Conservation (phyloP, 495 filamentous ascomycete genomes). For the Aspergillus panamensis region DNA sequence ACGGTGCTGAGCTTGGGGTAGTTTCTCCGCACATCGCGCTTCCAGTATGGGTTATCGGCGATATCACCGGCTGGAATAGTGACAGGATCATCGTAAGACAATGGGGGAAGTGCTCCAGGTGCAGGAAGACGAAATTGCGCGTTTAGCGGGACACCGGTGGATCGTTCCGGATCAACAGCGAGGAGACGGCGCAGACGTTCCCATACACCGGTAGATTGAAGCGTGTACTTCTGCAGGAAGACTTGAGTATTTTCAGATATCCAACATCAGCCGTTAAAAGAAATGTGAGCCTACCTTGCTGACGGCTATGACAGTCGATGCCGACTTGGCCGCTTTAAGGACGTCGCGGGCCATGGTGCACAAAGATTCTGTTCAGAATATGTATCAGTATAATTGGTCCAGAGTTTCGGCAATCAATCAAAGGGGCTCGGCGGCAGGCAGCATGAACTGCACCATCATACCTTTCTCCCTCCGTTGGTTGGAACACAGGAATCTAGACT, state of each 20-base stretch:
- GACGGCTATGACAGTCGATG: constrained; percentile 38
- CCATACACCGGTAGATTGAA: constrained; percentile 89
- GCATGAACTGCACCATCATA: not conserved
- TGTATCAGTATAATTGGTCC: constrained; percentile 7
- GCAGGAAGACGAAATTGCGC: constrained; percentile 86
- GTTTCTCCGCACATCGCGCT: constrained; percentile 79
- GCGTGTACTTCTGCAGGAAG: constrained; percentile 81
- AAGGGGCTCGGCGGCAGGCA: not conserved
- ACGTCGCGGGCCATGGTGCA: constrained; percentile 41
- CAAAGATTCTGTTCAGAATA: constrained; percentile 23
- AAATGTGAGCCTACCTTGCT: constrained; percentile 28
- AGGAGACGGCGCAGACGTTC: constrained; percentile 73
- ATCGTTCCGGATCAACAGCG: constrained; percentile 84
- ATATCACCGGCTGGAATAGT: constrained; percentile 91
- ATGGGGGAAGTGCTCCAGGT: constrained; percentile 74
- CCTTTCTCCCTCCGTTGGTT: not conserved
- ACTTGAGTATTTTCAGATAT: not conserved
- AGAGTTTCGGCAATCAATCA: not conserved
- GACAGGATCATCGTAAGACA: constrained; percentile 81
- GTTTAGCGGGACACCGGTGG: constrained; percentile 88
- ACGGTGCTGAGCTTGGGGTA: constrained; percentile 83
- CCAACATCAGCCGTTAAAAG: not conserved
- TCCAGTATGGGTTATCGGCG: constrained; percentile 98
- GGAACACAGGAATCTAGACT: not conserved
- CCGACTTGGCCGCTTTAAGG: constrained; percentile 43